Conservation (phyloP, 208 protist genomes). For the Novymonas esmeraldas region DNA sequence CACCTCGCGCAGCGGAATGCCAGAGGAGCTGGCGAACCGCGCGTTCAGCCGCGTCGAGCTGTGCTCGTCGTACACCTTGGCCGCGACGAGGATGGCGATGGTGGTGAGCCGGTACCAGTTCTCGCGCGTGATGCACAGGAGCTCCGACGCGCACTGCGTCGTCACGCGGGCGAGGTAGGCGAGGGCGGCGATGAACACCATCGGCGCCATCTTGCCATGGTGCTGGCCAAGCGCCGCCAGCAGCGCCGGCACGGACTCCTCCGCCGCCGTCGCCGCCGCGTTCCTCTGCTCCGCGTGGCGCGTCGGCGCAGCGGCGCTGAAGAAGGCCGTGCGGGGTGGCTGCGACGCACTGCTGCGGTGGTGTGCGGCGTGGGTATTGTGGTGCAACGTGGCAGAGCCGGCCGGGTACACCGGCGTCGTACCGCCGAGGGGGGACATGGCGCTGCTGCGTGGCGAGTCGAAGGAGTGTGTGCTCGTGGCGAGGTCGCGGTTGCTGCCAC, state of each 20-base stretch:
- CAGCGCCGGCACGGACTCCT: constrained; percentile 25
- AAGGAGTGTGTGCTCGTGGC: constrained; percentile 50
- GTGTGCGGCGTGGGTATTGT: constrained; percentile 14
- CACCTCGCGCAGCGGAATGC: constrained; percentile 65
- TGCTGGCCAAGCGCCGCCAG: constrained; percentile 23
- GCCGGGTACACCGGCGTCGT: constrained; percentile 10
- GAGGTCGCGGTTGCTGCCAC: constrained; percentile 30
- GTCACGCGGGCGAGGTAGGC: constrained; percentile 79
- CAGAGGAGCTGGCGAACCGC: constrained; percentile 52
- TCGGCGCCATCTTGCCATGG: constrained; percentile 48
- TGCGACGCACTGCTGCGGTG: neutral
- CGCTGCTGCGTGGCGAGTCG: constrained; percentile 40
- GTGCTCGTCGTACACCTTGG: constrained; percentile 90
- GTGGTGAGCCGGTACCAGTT: constrained; percentile 87
- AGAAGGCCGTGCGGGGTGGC: constrained; percentile 3
- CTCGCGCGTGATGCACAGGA: constrained; percentile 54
- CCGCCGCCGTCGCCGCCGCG: neutral
- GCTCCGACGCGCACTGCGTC: constrained; percentile 43
- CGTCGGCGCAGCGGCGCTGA: constrained; percentile 11
- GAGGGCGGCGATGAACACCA: constrained; percentile 81
- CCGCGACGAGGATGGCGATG: constrained; percentile 68
- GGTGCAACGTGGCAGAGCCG: constrained; percentile 5
- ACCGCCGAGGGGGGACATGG: constrained; percentile 11
- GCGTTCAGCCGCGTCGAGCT: constrained; percentile 54
- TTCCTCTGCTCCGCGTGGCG: constrained; percentile 8